Base-by-base conservation (phyloP, 495 filamentous ascomycete species). In the Penicillium robsamsonii region DNA sequence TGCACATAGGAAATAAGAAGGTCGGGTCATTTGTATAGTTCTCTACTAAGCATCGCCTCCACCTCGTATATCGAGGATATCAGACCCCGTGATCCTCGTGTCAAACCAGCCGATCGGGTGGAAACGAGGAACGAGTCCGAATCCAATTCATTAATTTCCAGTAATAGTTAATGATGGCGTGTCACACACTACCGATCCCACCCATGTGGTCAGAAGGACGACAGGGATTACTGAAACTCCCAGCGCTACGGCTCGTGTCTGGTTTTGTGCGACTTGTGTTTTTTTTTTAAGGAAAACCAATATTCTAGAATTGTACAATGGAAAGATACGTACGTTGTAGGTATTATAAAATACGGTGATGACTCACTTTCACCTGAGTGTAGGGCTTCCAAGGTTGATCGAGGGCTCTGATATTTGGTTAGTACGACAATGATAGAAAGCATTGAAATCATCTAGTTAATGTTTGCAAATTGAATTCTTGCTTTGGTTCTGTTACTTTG, bases 191-290 rank as follows among this genome's bases (percentile, higher is more conserved):
- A 52, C 5, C 38, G 27, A 27, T 27, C 29, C 7, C 35, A 24
- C 33, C 50, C 50, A 53, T 53, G 50, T 53, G 50, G 50, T 44
- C 40, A 43, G 50, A 53, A 44, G 40, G 27, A 25, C 50, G 27
- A 25, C 38, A 43, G 50, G 50, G 50, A 44, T 53, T 18, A 17
- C n/a, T 29, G 30, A 25, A 33, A 37, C 12, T 46, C 30, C 52
- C 52, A 54, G 37, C 31, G n/a, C 25, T 37, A 11, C 30, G 41
- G 41, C 52, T 54, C 52, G 24, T 46, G 31, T 43, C 30, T 51
- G 51, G 13, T 12, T 35, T 22, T 22, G 40, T 53, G 41, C 9
- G 27, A 35, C 29, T 44, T n/a, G 15, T 6, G 10, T 10, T 17
- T 12, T 33, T 3, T 50, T 51, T 51, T 37, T 15, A 3, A 17